Percentiles rank a stretch among this genome's conserved stretches.
Evolutionary conservation across 192 early-diverging fungal species (phyloP).

Genomic region (Coemansia sp.): DNA sequence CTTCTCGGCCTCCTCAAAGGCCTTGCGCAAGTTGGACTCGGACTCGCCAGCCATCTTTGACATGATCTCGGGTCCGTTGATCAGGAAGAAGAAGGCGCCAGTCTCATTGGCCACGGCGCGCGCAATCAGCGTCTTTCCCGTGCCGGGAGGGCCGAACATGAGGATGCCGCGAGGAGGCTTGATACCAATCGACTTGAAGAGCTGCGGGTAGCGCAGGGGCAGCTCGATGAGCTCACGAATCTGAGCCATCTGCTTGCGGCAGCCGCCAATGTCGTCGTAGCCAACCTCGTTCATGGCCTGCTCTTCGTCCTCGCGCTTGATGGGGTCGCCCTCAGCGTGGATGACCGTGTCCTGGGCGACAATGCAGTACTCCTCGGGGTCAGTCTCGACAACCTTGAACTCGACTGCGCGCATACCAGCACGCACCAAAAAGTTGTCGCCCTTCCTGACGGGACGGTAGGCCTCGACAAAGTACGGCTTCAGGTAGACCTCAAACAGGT

Average conservation of each 20-base stretch:
- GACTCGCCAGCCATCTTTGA: slow-evolving; percentile 99
- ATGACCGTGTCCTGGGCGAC: slow-evolving; percentile 98
- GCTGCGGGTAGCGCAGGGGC: slow-evolving; percentile 96
- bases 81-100: slow-evolving; percentile 99
- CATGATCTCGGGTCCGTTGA: slow-evolving; percentile 99
- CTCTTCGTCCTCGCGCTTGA: slow-evolving; percentile 99
- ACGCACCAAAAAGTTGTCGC: slow-evolving; percentile 92
- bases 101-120: slow-evolving; percentile 99
- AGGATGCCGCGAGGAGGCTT: slow-evolving; percentile 98
- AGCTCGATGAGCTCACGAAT: slow-evolving; percentile 98
- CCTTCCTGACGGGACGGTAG: slow-evolving; percentile 95
- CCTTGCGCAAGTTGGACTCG: slow-evolving; percentile 97
- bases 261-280: slow-evolving; percentile 99
- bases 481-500: slow-evolving; percentile 96
- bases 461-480: slow-evolving; percentile 99
- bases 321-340: slow-evolving; percentile 98
- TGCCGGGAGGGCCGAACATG: slow-evolving; percentile 98
- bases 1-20: slow-evolving; percentile 98
- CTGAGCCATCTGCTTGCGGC: slow-evolving; percentile 98
- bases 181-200: slow-evolving; percentile 99
- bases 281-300: slow-evolving; percentile 90
- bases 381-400: slow-evolving; percentile 97
- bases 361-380: slow-evolving; percentile 96
- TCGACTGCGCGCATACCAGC: slow-evolving; percentile 98
- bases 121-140: slow-evolving; percentile 98